These are phyloP conservation scores for Blastocystis sp. DNA, from an alignment of 352 stramenopile species.

Conservation along the genomic window DNA sequence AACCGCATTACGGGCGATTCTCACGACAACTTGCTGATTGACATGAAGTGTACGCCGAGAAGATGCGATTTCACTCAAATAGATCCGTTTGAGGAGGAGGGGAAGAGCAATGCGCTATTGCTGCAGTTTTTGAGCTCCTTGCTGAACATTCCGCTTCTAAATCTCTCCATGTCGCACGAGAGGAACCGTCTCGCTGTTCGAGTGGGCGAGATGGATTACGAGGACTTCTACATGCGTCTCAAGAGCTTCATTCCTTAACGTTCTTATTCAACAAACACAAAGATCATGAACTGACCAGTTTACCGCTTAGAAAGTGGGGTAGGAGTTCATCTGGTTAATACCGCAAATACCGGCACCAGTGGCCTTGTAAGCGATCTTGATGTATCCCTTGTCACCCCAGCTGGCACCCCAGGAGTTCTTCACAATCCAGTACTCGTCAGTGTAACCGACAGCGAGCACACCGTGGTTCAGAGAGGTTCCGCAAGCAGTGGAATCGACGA, in stretches of 20 bases:
- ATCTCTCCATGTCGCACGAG: constrained; percentile 22
- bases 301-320: constrained; percentile 70
- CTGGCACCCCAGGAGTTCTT: constrained; percentile 93
- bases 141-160: constrained; percentile 19
- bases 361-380: constrained; percentile 81
- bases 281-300: not conserved
- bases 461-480: constrained; percentile 94
- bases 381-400: constrained; percentile 90
- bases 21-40: constrained; percentile 8
- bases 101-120: constrained; percentile 41
- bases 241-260: not conserved
- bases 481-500: constrained; percentile 82
- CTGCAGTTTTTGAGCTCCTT: constrained; percentile 49
- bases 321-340: constrained; percentile 75
- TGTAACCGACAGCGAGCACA: constrained; percentile 93
- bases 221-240: constrained; percentile 39
- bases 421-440: constrained; percentile 90
- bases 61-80: not conserved
- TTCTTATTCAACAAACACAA: not conserved
- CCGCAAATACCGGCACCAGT: constrained; percentile 81
- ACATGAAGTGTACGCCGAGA: constrained; percentile 30
- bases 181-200: constrained; percentile 1
- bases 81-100: constrained; percentile 50
- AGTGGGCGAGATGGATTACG: constrained; percentile 53
- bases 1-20: constrained; percentile 7